Evolutionary conservation across 495 filamentous ascomycete species (phyloP).

Genomic region (Aspergillus hancockii): DNA sequence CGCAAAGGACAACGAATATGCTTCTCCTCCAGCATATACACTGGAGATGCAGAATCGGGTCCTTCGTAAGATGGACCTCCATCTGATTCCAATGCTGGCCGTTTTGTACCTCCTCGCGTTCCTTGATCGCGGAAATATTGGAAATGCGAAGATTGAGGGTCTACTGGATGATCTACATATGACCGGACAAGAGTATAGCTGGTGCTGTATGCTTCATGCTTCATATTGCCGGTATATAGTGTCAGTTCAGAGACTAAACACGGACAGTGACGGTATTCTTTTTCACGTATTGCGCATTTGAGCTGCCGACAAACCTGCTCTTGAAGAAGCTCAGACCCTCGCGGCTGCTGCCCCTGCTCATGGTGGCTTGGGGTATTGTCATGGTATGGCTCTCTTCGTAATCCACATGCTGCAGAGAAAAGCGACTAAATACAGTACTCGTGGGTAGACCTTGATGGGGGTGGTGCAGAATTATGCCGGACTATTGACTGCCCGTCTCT

Average conservation of each 20-base stretch:
- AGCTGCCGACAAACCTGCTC: constrained; percentile 71
- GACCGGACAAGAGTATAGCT: constrained; percentile 65
- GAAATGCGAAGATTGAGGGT: constrained; percentile 77
- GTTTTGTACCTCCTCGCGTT: constrained; percentile 51
- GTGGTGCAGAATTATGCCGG: constrained; percentile 62
- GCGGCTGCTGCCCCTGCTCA: constrained; percentile 65
- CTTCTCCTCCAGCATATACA: neutral
- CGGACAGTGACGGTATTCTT: constrained; percentile 54
- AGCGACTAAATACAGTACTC: too few relatives aligned
- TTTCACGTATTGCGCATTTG: constrained; percentile 66
- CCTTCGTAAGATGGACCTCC: constrained; percentile 35
- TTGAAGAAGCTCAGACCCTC: constrained; percentile 63
- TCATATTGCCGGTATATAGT: too few relatives aligned
- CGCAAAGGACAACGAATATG: too few relatives aligned
- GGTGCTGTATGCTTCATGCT: constrained; percentile 35
- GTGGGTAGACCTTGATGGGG: constrained; percentile 69
- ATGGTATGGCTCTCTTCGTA: constrained; percentile 23
- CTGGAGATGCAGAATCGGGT: constrained; percentile 23
- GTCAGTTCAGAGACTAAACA: too few relatives aligned
- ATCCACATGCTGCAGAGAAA: too few relatives aligned
- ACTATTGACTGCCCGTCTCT: constrained; percentile 61
- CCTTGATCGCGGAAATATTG: constrained; percentile 67
- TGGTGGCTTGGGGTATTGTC: constrained; percentile 61
- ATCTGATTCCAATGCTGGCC: constrained; percentile 62
- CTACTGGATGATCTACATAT: constrained; percentile 63